Base-by-base conservation (phyloP, 371 early-diverging fungal species). In the Zopfochytrium polystomum region DNA sequence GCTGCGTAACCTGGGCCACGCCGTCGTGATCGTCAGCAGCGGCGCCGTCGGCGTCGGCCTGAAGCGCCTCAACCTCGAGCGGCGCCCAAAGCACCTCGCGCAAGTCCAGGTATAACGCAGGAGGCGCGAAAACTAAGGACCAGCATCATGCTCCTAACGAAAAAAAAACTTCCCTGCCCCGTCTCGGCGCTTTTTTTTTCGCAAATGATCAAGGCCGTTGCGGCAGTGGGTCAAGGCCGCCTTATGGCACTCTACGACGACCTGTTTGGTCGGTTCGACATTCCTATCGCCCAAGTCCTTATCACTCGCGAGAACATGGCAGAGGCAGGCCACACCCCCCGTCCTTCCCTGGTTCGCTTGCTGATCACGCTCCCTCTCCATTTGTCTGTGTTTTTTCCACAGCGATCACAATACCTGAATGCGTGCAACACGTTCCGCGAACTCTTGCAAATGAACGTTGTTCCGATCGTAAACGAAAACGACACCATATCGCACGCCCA, bases 381-480 rank as follows among this genome's bases (percentile, higher is more conserved):
- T n/a, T n/a, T n/a, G n/a, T n/a, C n/a, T n/a, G n/a, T n/a, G n/a
- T 13, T 18, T 6, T 35, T 9, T 13, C 20, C 54, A 43, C 80
- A 93, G 91, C 84, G 93, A 56, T 79, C 87, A 1, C 95, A 91
- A 82, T 96, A 96, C 68, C 77, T 93, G 33, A 96, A 96, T 73
- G 97, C 97, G 0, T 88, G 90, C 68, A 91, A 90, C 62, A 92
- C 94, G 2, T 82, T 96, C 50, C 81, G 85, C 55, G 92, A 93
- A 62, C 85, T 95, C 46, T 79, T 95, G 32, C 82, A 85, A 55
- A 87, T 93, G 86, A 84, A 85, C 33, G 92, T 92, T 15, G 89
- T 96, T 5, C 97, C 96, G 5, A 93, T 96, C 67, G 92, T 96
- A 34, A 96, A 96, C 71, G 97, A 96, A 75, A 96, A 96, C 79